Evolutionary conservation across 73 alveolate species (phyloP).

Genomic region (Tetrahymena elliotti): DNA sequence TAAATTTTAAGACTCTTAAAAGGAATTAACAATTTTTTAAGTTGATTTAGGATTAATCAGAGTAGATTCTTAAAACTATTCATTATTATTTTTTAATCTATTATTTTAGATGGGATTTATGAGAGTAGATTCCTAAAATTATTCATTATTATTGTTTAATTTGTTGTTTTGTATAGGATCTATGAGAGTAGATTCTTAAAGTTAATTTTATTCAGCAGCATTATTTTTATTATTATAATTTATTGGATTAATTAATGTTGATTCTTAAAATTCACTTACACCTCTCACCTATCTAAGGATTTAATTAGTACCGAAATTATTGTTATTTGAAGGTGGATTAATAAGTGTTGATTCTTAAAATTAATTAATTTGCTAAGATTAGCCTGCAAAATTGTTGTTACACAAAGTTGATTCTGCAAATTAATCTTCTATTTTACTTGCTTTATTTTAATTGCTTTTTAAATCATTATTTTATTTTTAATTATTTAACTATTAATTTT

Average conservation of each 20-base stretch:
- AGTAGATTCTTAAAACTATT: not conserved
- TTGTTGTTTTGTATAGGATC: not conserved
- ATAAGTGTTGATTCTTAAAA: not conserved
- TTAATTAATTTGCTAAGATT: not conserved
- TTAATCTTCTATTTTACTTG: not conserved
- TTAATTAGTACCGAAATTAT: not conserved
- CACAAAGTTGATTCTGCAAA: not conserved
- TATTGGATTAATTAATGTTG: not conserved
- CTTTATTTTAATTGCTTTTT: not conserved
- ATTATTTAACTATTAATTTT: no score
- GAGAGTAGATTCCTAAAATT: not conserved
- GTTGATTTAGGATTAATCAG: not conserved
- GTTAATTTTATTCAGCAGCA: no score
- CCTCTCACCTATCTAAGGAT: not conserved
- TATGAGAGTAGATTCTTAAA: not conserved
- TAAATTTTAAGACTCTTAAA: not conserved
- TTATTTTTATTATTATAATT: no score
- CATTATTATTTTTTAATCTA: not conserved
- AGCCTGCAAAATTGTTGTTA: not conserved
- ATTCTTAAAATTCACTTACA: not conserved
- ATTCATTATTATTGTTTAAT: not conserved
- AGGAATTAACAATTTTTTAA: not conserved
- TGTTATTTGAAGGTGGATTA: not conserved
- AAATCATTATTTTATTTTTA: no score
- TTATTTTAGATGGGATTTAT: not conserved